Conservation (phyloP, 1,284 basidiomycete species). For the Ceratobasidium sp. region DNA sequence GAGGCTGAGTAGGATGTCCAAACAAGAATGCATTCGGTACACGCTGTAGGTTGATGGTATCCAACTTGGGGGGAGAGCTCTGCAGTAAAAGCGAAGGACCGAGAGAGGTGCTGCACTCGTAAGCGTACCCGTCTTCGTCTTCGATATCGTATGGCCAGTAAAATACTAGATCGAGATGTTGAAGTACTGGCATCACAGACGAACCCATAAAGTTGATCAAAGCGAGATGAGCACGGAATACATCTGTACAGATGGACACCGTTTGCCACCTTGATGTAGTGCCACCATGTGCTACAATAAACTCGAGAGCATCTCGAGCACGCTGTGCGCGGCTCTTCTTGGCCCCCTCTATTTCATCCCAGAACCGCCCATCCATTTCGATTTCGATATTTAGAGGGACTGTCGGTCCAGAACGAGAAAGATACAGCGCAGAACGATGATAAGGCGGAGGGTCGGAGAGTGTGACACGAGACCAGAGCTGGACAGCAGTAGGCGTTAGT, state of each 20-base stretch:
- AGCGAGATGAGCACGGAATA: neutral
- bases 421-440: conserved; percentile 9
- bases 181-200: neutral
- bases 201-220: conserved; percentile 4
- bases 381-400: conserved; percentile 17
- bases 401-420: conserved; percentile 7
- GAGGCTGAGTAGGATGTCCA: neutral
- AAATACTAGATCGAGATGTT: conserved; percentile 2
- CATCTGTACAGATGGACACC: neutral
- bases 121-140: neutral
- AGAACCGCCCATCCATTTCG: conserved; percentile 3
- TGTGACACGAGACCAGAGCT: conserved; percentile 35
- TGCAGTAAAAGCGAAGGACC: neutral
- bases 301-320: neutral
- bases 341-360: neutral
- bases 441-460: conserved; percentile 14
- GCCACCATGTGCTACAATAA: conserved; percentile 28
- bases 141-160: neutral
- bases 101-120: neutral
- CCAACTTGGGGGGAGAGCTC: neutral
- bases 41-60: neutral
- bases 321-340: neutral
- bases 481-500: neutral
- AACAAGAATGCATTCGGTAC: conserved; percentile 14
- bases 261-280: conserved; percentile 14